Evolutionary conservation across 2,329 filamentous ascomycete genomes (phyloP).

Genomic region (Pseudovirgaria hyperparasitica): DNA sequence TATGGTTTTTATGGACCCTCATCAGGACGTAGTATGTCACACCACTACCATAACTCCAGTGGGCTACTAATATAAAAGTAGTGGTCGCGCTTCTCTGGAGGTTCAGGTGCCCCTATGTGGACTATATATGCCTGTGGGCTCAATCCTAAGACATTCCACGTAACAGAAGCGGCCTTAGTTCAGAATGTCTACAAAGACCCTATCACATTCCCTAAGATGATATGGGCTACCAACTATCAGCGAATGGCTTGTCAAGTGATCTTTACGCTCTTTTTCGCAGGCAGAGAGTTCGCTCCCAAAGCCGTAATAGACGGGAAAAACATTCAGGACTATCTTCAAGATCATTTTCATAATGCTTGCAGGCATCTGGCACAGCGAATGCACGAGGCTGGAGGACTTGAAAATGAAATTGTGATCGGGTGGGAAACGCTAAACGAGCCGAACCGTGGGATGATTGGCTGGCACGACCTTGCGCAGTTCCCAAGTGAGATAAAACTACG

Average conservation of each 20-base stretch:
- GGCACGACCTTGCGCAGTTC: constrained; percentile 66
- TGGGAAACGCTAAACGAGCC: constrained; percentile 98
- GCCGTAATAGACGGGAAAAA: constrained; percentile 91
- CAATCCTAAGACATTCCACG: constrained; percentile 72
- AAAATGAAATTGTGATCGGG: constrained; percentile 77
- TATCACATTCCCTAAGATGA: constrained; percentile 89
- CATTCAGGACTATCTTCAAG: constrained; percentile 88
- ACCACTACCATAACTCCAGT: constrained; percentile 2
- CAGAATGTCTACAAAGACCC: constrained; percentile 88
- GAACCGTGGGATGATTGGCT: constrained; percentile 74
- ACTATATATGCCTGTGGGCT: constrained; percentile 89
- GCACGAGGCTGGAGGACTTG: constrained; percentile 77
- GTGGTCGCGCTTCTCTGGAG: constrained; percentile 92
- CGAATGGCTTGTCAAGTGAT: constrained; percentile 78
- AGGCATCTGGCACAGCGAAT: constrained; percentile 73
- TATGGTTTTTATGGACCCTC: constrained; percentile 96
- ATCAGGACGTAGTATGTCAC: constrained; percentile 78
- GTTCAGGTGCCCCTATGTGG: constrained; percentile 95
- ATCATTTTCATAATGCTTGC: constrained; percentile 71
- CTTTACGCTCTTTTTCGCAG: constrained; percentile 89
- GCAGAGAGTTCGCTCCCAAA: constrained; percentile 84
- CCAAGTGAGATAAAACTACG: constrained; percentile 82
- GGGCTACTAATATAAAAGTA: constrained; percentile 16
- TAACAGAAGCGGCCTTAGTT: constrained; percentile 82
- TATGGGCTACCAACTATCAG: constrained; percentile 96